Evolutionary conservation across 257 asterid species (phyloP).

Genomic region (Echium plantagineum): DNA sequence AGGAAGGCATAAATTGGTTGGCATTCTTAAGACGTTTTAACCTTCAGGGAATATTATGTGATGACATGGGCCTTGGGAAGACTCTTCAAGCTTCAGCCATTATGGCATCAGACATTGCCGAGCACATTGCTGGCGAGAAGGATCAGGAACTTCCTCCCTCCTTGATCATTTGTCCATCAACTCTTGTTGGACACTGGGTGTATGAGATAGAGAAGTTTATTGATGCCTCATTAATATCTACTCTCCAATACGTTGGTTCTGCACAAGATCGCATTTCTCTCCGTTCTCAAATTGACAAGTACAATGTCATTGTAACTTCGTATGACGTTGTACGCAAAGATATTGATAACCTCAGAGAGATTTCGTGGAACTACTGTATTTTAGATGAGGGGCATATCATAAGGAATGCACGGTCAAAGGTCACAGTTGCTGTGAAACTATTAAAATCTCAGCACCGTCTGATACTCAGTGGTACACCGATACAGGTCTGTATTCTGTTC

Average conservation of each 20-base stretch:
- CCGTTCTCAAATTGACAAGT: conserved; percentile 54
- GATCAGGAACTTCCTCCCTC: conserved; percentile 63
- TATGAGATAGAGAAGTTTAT: conserved; percentile 98
- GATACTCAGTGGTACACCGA: conserved; percentile 96
- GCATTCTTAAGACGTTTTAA: conserved; percentile 87
- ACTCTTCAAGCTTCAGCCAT: conserved; percentile 97
- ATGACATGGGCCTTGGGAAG: conserved; percentile 99
- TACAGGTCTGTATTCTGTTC: conserved; percentile 54
- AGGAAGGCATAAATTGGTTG: conserved; percentile 98
- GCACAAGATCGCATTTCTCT: conserved; percentile 75
- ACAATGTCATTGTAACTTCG: conserved; percentile 80
- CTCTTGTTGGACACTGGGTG: conserved; percentile 98
- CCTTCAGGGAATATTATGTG: conserved; percentile 96
- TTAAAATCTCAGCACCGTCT: conserved; percentile 95
- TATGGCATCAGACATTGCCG: conserved; percentile 91
- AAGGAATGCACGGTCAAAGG: conserved; percentile 86
- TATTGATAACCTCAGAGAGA: conserved; percentile 57
- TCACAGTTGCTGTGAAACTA: conserved; percentile 86
- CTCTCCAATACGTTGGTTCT: conserved; percentile 93
- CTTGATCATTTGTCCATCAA: conserved; percentile 84
- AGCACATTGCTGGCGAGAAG: conserved; percentile 50
- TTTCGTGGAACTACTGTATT: conserved; percentile 88
- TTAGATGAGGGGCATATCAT: conserved; percentile 97
- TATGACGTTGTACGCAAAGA: conserved; percentile 96
- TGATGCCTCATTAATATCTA: conserved; percentile 74